phyloP scores from a whole-genome alignment of 441 rosid genomes.

The Raphanus hybrid region DNA sequence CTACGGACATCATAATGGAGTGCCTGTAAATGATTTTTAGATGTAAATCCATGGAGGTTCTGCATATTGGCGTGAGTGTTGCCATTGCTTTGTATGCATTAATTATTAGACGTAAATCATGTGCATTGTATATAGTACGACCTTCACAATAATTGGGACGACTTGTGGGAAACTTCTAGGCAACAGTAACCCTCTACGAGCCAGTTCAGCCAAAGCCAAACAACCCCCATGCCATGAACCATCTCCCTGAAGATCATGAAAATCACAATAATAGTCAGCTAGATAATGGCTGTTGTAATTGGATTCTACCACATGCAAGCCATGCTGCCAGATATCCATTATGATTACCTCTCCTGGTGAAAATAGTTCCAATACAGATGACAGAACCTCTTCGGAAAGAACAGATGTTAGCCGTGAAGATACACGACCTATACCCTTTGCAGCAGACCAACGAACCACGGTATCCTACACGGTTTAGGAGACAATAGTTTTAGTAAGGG shows the following conservation, averaged over 20 bases:
- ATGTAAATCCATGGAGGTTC: conserved; percentile 11
- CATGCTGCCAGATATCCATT: conserved; percentile 19
- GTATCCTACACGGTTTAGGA: conserved; percentile 69
- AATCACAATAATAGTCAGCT: conserved; percentile 24
- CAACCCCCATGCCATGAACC: conserved; percentile 99
- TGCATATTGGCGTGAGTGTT: conserved; percentile 14
- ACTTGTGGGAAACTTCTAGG: conserved; percentile 89
- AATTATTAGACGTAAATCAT: neutral
- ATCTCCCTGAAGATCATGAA: conserved; percentile 75
- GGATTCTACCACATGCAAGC: neutral
- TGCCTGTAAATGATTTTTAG: conserved; percentile 60
- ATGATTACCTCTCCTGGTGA: conserved; percentile 84
- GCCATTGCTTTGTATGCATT: neutral
- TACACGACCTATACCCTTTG: conserved; percentile 93
- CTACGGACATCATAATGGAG: conserved; percentile 95
- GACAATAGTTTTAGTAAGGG: conserved; percentile 17
- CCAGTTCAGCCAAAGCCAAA: conserved; percentile 93
- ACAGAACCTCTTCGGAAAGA: conserved; percentile 86
- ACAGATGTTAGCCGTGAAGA: conserved; percentile 82
- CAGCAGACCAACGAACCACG: conserved; percentile 99
- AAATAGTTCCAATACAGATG: conserved; percentile 86
- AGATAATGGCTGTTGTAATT: conserved; percentile 13
- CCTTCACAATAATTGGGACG: conserved; percentile 89
- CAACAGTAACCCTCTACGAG: conserved; percentile 92
- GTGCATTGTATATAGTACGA: conserved; percentile 40